phyloP scores from a whole-genome alignment of 2,329 filamentous ascomycete genomes.

The Nothophoma quercina region DNA sequence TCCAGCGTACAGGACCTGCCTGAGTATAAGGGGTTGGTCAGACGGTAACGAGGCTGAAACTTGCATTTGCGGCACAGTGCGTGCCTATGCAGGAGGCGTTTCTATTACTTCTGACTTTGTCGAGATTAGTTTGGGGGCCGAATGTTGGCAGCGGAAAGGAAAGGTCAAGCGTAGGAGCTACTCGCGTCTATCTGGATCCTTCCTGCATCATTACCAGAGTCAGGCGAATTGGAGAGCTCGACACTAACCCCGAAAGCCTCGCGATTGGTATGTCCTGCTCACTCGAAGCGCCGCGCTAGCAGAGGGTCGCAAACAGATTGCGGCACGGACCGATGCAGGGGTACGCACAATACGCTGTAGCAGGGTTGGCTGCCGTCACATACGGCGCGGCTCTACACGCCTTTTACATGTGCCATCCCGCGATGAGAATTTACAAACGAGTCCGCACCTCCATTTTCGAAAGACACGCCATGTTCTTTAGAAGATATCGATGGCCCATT shows the following conservation, averaged over 20 bases:
- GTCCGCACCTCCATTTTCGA: conserved; percentile 4
- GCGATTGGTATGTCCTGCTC: no score
- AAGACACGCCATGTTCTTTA: conserved; percentile 18
- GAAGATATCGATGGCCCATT: conserved; percentile 23
- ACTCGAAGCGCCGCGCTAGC: not conserved
- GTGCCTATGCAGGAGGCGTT: conserved; percentile 4
- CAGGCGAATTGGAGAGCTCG: no score
- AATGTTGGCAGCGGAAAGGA: no score
- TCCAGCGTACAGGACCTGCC: not conserved
- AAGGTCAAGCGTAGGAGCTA: no score
- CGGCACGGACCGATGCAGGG: conserved; percentile 11
- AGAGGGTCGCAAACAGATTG: not conserved
- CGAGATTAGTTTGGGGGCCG: not conserved
- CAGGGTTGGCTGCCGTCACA: not conserved
- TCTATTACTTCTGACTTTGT: not conserved
- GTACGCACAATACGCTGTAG: conserved; percentile 6
- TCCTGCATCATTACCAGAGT: not conserved
- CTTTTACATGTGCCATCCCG: conserved; percentile 2
- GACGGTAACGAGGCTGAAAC: not conserved
- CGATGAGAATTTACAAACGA: not conserved
- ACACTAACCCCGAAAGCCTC: no score
- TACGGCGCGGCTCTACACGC: conserved; percentile 4
- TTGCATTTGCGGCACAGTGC: conserved; percentile 7
- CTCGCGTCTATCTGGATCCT: not conserved
- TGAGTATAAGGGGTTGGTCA: not conserved